A percentile compares a stretch with the other conserved stretches of the same genome.
Evolutionary conservation across 331 rosid species (phyloP).

Genomic region (Quercus tomentella): DNA sequence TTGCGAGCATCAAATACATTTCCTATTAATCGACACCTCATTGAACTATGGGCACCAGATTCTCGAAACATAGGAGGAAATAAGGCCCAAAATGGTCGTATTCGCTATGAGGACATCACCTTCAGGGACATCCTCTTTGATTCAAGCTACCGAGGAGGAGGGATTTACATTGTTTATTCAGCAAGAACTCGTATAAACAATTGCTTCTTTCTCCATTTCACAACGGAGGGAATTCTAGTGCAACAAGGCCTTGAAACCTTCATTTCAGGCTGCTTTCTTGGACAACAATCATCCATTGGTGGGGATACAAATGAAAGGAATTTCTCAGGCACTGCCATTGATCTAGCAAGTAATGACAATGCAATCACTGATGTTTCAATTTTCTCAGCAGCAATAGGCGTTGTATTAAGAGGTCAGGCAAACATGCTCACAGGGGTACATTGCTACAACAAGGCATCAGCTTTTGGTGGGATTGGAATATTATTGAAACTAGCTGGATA

Average conservation of each 20-base stretch:
- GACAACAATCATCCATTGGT: constrained; percentile 59
- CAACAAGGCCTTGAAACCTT: constrained; percentile 52
- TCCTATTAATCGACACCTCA: constrained; percentile 44
- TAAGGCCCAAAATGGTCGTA: constrained; percentile 17
- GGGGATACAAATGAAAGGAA: constrained; percentile 40
- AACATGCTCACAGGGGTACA: constrained; percentile 58
- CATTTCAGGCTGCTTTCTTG: constrained; percentile 50
- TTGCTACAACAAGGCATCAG: constrained; percentile 62
- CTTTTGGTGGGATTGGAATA: constrained; percentile 64
- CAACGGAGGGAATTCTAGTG: constrained; percentile 55
- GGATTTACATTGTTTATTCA: constrained; percentile 38
- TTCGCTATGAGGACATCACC: constrained; percentile 64
- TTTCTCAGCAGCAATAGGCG: constrained; percentile 58
- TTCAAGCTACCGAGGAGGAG: constrained; percentile 59
- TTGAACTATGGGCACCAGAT: constrained; percentile 44
- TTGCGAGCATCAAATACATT: constrained; percentile 54
- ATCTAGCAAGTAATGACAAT: constrained; percentile 56
- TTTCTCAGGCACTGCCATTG: constrained; percentile 57
- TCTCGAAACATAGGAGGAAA: neutral
- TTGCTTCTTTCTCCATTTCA: constrained; percentile 66
- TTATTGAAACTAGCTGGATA: constrained; percentile 40
- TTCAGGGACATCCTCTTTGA: constrained; percentile 61
- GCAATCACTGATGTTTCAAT: constrained; percentile 47
- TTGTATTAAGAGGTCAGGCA: constrained; percentile 61
- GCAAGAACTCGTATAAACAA: constrained; percentile 52